Evolutionary conservation across 2,329 filamentous ascomycete species (phyloP).

Genomic region (Periconia macrospinosa): DNA sequence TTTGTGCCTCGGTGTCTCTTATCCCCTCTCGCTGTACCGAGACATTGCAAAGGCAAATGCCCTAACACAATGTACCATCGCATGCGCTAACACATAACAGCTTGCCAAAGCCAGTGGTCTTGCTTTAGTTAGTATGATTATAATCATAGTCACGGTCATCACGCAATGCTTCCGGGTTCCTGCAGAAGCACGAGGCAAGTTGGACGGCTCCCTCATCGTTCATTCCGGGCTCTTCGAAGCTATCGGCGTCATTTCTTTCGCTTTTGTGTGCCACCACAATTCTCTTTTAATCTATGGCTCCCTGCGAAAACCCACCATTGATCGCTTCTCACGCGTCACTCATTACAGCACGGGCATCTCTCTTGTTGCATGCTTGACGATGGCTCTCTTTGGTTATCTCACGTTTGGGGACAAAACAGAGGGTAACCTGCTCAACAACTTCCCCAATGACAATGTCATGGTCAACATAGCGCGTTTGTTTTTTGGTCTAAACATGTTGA

Average conservation of each 20-base stretch:
- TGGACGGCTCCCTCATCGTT: slow-evolving; percentile 72
- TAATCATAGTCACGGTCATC: slow-evolving; percentile 87
- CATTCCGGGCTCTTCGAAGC: slow-evolving; percentile 91
- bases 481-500: slow-evolving; percentile 98
- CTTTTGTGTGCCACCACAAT: slow-evolving; percentile 85
- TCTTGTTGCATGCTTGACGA: slow-evolving; percentile 84
- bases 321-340: slow-evolving; percentile 90
- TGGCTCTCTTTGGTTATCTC: slow-evolving; percentile 88
- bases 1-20: slow-evolving; percentile 83
- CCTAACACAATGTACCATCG: slow-evolving; percentile 8
- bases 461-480: slow-evolving; percentile 93
- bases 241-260: slow-evolving; percentile 95
- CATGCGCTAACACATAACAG: slow-evolving; percentile 53
- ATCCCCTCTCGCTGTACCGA: slow-evolving; percentile 87
- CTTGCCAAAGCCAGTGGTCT: slow-evolving; percentile 94
- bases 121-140: slow-evolving; percentile 86
- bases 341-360: slow-evolving; percentile 91
- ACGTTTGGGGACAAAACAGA: slow-evolving; percentile 90
- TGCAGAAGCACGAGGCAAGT: slow-evolving; percentile 68
- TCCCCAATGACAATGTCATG: slow-evolving; percentile 85
- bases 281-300: slow-evolving; percentile 97
- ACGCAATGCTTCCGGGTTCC: slow-evolving; percentile 80
- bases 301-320: slow-evolving; percentile 87
- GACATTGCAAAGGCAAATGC: slow-evolving; percentile 81
- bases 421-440: slow-evolving; percentile 98